A percentile compares a stretch with the other conserved stretches of the same genome.
These are phyloP conservation scores for Diplocarpon mali DNA, from an alignment of 2,329 filamentous ascomycete genomes.

Conservation along the genomic window DNA sequence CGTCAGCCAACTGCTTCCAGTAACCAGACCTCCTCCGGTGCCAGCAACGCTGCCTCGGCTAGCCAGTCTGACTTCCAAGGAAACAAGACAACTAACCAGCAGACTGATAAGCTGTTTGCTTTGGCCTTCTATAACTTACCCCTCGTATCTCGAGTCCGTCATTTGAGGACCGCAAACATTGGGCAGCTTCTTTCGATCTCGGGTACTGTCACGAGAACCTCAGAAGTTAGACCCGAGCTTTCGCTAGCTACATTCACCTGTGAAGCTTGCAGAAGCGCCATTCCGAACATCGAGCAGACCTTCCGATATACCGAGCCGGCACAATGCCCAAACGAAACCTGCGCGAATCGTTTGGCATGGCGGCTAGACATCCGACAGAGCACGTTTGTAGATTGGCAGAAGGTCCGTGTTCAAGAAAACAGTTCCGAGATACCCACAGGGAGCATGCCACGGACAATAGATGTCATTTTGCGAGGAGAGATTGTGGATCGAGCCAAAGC, in stretches of 20 bases:
- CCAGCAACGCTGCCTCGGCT: slow-evolving; percentile 49
- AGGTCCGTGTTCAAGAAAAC: slow-evolving; percentile 96
- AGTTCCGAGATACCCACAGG: slow-evolving; percentile 96
- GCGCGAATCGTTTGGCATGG: slow-evolving; percentile 88
- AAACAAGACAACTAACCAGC: slow-evolving; percentile 76
- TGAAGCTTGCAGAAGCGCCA: slow-evolving; percentile 71
- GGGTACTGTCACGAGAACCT: slow-evolving; percentile 91
- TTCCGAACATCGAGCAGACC: slow-evolving; percentile 90
- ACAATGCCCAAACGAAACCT: slow-evolving; percentile 81
- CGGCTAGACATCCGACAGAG: slow-evolving; percentile 92
- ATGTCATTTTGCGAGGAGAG: slow-evolving; percentile 89
- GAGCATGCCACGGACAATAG: slow-evolving; percentile 97
- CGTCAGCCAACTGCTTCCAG: slow-evolving; percentile 71
- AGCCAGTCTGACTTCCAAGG: slow-evolving; percentile 52
- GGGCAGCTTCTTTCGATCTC: slow-evolving; percentile 92
- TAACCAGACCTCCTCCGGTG: slow-evolving; percentile 56
- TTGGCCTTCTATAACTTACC: slow-evolving; percentile 68
- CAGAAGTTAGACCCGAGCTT: slow-evolving; percentile 89
- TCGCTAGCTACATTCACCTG: slow-evolving; percentile 88
- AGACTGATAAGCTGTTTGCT: slow-evolving; percentile 91
- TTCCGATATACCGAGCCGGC: slow-evolving; percentile 96
- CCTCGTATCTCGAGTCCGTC: slow-evolving; percentile 27
- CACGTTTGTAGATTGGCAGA: slow-evolving; percentile 98
- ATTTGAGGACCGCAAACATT: slow-evolving; percentile 74
- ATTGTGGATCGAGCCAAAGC: slow-evolving; percentile 97